Evolutionary conservation across 176 grass and related monocot genomes (phyloP).

Genomic region (Raddia guianensis): DNA sequence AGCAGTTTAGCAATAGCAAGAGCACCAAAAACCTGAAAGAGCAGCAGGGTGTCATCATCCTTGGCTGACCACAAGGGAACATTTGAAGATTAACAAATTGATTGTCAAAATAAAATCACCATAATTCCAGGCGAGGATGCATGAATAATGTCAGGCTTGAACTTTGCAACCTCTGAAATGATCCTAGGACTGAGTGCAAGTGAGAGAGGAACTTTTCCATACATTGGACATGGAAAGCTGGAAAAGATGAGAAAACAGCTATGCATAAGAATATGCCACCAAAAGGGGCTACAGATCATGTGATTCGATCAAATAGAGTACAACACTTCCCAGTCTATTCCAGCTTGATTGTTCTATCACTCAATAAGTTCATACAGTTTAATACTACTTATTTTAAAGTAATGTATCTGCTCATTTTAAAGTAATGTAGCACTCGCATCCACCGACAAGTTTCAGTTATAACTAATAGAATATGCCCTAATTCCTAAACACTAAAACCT

Average conservation of each 20-base stretch:
- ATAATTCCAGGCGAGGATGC: conserved; percentile 98
- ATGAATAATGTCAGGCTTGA: conserved; percentile 97
- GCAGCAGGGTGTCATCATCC: conserved; percentile 1
- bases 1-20: conserved; percentile 87
- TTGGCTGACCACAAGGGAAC: neutral
- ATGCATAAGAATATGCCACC: conserved; percentile 23
- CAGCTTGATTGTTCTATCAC: neutral
- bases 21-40: conserved; percentile 88
- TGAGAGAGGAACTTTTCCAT: conserved; percentile 92
- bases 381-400: neutral
- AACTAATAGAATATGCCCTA: neutral
- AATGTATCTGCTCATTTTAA: too few relatives aligned
- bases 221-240: conserved; percentile 94
- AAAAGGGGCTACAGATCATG: conserved; percentile 32
- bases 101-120: conserved; percentile 44
- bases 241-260: conserved; percentile 29
- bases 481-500: conserved; percentile 1
- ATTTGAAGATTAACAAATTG: neutral
- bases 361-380: neutral
- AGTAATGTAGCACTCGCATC: neutral
- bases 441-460: neutral
- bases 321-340: neutral
- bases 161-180: conserved; percentile 85
- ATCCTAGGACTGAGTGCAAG: conserved; percentile 94
- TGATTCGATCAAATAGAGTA: neutral